Percentiles rank a stretch among this genome's conserved stretches.
Conservation (phyloP, 1,139 yeast genomes). For the Yamadazyma blattariae region DNA sequence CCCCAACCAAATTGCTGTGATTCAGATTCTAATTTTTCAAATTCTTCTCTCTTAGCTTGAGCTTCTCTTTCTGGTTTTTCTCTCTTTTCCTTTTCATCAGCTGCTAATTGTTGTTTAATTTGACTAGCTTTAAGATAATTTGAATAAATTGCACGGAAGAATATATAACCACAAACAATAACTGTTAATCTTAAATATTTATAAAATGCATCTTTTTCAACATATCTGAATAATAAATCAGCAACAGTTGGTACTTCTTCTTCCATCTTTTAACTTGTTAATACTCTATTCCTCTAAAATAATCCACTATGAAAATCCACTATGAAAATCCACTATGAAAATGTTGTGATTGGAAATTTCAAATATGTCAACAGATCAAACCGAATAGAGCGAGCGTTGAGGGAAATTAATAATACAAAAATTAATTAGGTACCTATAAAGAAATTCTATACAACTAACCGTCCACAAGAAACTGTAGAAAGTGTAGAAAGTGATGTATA, state of each 20-base stretch:
- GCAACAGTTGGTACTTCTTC: constrained; percentile 2
- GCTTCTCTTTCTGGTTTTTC: constrained; percentile 34
- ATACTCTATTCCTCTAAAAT: not conserved
- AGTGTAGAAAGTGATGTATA: no score
- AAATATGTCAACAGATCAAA: no score
- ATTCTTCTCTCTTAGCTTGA: constrained; percentile 26
- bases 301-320: not conserved
- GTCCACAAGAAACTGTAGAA: no score
- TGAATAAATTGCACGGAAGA: constrained; percentile 36
- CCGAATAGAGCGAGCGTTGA: not conserved
- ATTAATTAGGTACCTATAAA: no score
- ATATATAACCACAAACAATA: constrained; percentile 33
- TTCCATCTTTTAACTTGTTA: no score
- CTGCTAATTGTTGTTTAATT: constrained; percentile 46
- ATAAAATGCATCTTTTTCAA: constrained; percentile 31
- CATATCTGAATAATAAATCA: constrained; percentile 35
- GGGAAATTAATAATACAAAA: no score
- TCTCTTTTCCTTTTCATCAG: constrained; percentile 43
- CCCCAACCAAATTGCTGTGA: constrained; percentile 74
- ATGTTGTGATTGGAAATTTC: no score
- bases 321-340: no score
- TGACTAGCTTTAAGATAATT: constrained; percentile 51
- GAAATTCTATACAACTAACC: no score
- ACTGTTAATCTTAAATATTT: constrained; percentile 40
- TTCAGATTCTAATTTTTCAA: constrained; percentile 32